Conservation (phyloP, 208 protist species). For the Acanthamoeba lenticulata region DNA sequence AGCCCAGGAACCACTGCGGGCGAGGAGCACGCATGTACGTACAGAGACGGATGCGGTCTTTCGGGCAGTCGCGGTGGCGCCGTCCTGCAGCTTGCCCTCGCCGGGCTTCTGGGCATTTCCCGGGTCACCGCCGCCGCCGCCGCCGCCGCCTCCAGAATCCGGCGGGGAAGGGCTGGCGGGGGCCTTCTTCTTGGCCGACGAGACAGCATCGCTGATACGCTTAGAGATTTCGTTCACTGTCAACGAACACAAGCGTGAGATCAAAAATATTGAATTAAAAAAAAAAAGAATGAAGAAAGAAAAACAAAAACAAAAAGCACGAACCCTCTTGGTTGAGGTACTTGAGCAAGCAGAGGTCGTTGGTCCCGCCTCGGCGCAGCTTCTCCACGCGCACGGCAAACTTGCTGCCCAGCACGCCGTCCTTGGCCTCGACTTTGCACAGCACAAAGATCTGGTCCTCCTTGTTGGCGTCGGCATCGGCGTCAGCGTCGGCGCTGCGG, state of each 20-base stretch:
- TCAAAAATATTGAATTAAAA: background rate
- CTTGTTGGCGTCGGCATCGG: background rate
- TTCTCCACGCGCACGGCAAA: background rate
- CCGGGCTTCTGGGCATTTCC: background rate
- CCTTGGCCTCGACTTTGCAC: constrained; percentile 29
- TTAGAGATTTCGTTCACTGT: constrained; percentile 13
- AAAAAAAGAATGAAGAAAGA: background rate
- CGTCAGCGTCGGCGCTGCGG: background rate
- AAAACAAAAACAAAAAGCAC: too few relatives aligned
- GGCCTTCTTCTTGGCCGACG: background rate
- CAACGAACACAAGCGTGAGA: background rate
- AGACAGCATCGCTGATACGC: constrained; percentile 1
- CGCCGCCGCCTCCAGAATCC: background rate
- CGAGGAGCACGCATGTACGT: background rate
- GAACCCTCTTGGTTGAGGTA: constrained; percentile 14
- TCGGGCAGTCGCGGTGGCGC: background rate
- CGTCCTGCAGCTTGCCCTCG: background rate
- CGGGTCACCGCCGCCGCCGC: background rate
- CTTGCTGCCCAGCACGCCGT: constrained; percentile 18
- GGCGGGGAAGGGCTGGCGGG: background rate
- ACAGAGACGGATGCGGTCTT: background rate
- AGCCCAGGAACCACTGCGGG: background rate
- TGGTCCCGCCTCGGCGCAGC: background rate
- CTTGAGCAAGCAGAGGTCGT: constrained; percentile 9
- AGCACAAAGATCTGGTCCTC: background rate